Percentiles rank a stretch among this genome's conserved stretches.
phyloP scores from a whole-genome alignment of 2,329 filamentous ascomycete species.

The Hymenoscyphus salicellus region DNA sequence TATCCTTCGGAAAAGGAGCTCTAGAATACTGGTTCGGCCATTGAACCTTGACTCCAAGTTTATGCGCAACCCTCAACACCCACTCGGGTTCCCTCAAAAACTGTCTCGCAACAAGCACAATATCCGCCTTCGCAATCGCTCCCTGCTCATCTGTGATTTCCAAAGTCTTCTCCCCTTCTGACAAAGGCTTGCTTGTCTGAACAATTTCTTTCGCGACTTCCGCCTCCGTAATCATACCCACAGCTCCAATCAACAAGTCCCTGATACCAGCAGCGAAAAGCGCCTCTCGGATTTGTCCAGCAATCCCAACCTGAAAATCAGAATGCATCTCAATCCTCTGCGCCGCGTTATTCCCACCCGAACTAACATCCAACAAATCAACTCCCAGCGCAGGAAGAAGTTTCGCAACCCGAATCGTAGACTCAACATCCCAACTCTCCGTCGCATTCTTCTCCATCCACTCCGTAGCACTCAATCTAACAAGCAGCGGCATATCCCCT shows the following conservation, averaged over 20 bases:
- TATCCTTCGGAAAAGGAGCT: conserved; percentile 27
- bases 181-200: conserved; percentile 40
- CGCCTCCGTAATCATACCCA: conserved; percentile 69
- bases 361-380: conserved; percentile 81
- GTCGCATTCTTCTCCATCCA: conserved; percentile 50
- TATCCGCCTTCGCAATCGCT: conserved; percentile 50
- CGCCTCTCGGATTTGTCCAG: conserved; percentile 66
- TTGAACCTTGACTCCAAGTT: conserved; percentile 67
- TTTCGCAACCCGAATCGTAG: conserved; percentile 58
- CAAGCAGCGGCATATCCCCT: conserved; percentile 51
- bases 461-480: conserved; percentile 61
- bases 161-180: conserved; percentile 36
- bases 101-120: conserved; percentile 69
- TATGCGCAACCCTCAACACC: conserved; percentile 68
- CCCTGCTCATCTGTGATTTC: conserved; percentile 42
- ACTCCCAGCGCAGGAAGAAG: conserved; percentile 69
- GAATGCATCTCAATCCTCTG: conserved; percentile 58
- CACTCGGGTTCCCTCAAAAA: conserved; percentile 82
- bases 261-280: conserved; percentile 48
- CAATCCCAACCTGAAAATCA: conserved; percentile 71
- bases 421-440: conserved; percentile 24
- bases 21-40: conserved; percentile 50
- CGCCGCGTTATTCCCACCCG: conserved; percentile 63
- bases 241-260: conserved; percentile 65
- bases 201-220: conserved; percentile 60